Evolutionary conservation across 805 yeast genomes (phyloP).

Genomic region (Monosporozyma unispora): DNA sequence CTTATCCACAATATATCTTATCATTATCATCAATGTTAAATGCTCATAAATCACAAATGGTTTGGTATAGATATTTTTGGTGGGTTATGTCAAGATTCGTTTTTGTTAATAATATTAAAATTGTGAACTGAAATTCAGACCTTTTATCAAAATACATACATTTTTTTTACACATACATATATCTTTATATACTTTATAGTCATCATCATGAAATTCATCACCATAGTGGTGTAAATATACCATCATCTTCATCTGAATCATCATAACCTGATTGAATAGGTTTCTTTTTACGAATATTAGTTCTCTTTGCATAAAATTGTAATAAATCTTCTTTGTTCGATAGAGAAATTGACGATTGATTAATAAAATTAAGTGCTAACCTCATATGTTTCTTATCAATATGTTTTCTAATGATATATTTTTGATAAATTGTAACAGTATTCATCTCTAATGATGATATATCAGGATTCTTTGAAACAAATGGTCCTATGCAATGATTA

Average conservation of each 20-base stretch:
- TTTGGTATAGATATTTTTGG: constrained; percentile 93
- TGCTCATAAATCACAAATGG: constrained; percentile 86
- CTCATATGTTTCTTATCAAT: constrained; percentile 10
- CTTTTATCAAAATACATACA: not conserved
- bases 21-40: constrained; percentile 64
- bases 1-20: constrained; percentile 25
- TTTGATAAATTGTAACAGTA: constrained; percentile 16
- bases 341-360: constrained; percentile 15
- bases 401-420: constrained; percentile 13
- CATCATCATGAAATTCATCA: constrained; percentile 3
- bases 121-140: constrained; percentile 5
- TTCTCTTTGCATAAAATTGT: constrained; percentile 7
- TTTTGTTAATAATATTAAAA: constrained; percentile 55
- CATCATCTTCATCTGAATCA: constrained; percentile 22
- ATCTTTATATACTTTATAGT: not conserved
- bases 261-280: constrained; percentile 12
- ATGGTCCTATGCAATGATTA: not conserved
- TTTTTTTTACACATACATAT: not conserved
- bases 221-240: constrained; percentile 25
- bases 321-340: constrained; percentile 10
- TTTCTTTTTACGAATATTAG: constrained; percentile 1
- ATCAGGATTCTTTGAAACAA: not conserved
- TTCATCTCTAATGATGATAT: constrained; percentile 6
- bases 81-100: constrained; percentile 65
- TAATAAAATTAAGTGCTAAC: constrained; percentile 15